Conservation (phyloP, 1,284 basidiomycete genomes). For the Sanghuangporus sanghuang region DNA sequence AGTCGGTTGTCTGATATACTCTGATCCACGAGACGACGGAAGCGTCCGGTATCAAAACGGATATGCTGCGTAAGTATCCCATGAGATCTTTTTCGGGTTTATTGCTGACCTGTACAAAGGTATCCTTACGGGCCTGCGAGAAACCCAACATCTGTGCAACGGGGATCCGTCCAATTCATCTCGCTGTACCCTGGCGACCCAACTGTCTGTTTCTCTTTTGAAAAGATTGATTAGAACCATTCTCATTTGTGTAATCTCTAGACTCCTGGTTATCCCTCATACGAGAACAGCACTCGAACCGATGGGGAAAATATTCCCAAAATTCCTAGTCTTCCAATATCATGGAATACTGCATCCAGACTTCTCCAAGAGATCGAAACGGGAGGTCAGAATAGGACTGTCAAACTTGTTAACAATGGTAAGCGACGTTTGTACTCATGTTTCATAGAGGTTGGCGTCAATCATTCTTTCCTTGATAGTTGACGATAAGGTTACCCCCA, state of each 20-base stretch:
- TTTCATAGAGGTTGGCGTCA: background rate
- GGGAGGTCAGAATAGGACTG: constrained; percentile 32
- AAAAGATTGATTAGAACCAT: background rate
- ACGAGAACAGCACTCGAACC: constrained; percentile 75
- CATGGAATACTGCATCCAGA: constrained; percentile 64
- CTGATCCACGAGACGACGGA: constrained; percentile 88
- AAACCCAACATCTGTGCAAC: constrained; percentile 79
- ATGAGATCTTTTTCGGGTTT: background rate
- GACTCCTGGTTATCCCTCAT: constrained; percentile 86
- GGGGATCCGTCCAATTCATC: constrained; percentile 84
- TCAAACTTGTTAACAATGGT: constrained; percentile 66
- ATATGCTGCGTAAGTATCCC: constrained; percentile 43
- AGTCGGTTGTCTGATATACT: constrained; percentile 74
- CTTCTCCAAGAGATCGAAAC: constrained; percentile 54
- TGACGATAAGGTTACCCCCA: constrained; percentile 34
- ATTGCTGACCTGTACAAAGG: background rate
- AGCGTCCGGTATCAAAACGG: constrained; percentile 76
- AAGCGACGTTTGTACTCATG: constrained; percentile 14
- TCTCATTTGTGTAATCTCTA: background rate
- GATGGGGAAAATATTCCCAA: constrained; percentile 68
- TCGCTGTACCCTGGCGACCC: constrained; percentile 82
- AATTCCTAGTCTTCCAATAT: constrained; percentile 80
- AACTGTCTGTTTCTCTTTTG: constrained; percentile 26
- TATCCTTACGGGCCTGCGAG: constrained; percentile 88
- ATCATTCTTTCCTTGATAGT: background rate